A percentile compares a stretch with the other conserved stretches of the same genome.
These are phyloP conservation scores for Klebsormidium nitens DNA, from an alignment of 139 green algal genomes.

Conservation along the genomic window DNA sequence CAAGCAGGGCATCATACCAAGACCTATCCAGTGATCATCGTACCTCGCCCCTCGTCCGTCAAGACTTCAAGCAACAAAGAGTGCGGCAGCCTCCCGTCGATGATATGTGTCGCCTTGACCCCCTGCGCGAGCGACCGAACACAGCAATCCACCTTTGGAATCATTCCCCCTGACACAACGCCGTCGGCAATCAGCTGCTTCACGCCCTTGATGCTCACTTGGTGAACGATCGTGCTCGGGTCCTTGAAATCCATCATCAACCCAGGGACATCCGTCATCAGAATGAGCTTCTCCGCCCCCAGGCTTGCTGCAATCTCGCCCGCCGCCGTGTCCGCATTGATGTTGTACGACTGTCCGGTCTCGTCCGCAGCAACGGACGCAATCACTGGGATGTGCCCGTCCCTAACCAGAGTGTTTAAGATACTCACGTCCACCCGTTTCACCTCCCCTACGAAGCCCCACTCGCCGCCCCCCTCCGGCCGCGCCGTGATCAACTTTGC, in stretches of 20 bases:
- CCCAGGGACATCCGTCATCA: slow-evolving; percentile 81
- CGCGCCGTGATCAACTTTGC: slow-evolving; percentile 69
- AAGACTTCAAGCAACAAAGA: slow-evolving; percentile 96
- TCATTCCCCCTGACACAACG: slow-evolving; percentile 95
- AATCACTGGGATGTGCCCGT: slow-evolving; percentile 88
- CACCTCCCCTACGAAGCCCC: slow-evolving; percentile 92
- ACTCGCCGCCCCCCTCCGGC: slow-evolving; percentile 20
- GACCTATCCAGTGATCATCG: slow-evolving; percentile 95
- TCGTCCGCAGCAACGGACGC: slow-evolving; percentile 84
- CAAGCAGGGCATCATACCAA: too few relatives aligned
- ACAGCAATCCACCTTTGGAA: slow-evolving; percentile 98
- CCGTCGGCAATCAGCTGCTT: slow-evolving; percentile 75
- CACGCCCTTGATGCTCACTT: slow-evolving; percentile 39
- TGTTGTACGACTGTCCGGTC: slow-evolving; percentile 76
- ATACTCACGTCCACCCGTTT: slow-evolving; percentile 69
- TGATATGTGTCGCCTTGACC: slow-evolving; percentile 93
- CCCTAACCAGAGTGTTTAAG: slow-evolving; percentile 62
- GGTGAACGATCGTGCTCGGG: slow-evolving; percentile 15
- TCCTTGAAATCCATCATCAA: slow-evolving; percentile 38
- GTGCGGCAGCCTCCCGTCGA: slow-evolving; percentile 89
- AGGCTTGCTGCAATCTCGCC: slow-evolving; percentile 91
- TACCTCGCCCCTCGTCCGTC: slow-evolving; percentile 91
- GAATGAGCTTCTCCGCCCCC: slow-evolving; percentile 95
- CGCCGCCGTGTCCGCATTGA: slow-evolving; percentile 97
- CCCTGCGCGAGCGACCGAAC: slow-evolving; percentile 88